Conservation (phyloP, 148 eudicot genomes). For the Chenopodium album region DNA sequence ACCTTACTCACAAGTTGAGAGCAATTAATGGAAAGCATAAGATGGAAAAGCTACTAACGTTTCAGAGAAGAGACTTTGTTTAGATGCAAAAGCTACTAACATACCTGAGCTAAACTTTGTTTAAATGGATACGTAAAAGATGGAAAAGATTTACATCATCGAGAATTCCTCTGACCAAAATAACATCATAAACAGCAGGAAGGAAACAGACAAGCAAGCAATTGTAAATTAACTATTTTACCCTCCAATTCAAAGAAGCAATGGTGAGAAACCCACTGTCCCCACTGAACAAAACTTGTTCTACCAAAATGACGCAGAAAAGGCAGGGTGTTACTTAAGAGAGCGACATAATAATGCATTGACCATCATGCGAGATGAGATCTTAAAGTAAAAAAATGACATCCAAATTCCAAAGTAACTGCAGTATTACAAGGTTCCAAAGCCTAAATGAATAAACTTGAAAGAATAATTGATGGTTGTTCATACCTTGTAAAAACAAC, state of each 20-base stretch:
- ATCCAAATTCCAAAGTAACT: background rate
- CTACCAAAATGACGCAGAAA: background rate
- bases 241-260: background rate
- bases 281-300: background rate
- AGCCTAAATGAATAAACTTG: background rate
- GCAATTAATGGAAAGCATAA: background rate
- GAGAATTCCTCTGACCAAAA: background rate
- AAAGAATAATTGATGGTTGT: background rate
- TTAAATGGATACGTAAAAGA: background rate
- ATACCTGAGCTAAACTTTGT: background rate
- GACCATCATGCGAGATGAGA: background rate
- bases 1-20: background rate
- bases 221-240: no score
- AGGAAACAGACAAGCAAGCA: background rate
- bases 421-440: background rate
- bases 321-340: background rate
- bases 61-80: constrained; percentile 5
- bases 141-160: background rate
- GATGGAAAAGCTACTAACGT: background rate
- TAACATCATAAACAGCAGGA: background rate
- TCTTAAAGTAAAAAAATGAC: background rate
- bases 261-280: background rate
- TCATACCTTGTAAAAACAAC: constrained; percentile 92
- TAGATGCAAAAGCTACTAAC: background rate
- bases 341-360: background rate